Evolutionary conservation across 805 yeast species (phyloP), one percentile per base, ranked within the genome.

Genomic region (Monosporozyma yasuniensis): DNA sequence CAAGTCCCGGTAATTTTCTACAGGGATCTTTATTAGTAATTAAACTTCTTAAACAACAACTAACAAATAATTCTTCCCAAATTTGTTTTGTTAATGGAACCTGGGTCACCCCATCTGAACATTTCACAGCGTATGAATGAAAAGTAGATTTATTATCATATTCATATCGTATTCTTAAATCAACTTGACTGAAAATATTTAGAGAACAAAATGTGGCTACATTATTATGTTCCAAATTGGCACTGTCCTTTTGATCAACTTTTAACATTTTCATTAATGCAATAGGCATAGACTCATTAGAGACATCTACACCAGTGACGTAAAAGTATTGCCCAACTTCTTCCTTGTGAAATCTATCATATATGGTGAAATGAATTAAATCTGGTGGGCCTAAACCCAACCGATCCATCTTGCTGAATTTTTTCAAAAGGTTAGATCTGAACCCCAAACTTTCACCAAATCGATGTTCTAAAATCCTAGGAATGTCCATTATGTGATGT

Each of bases 331-430:
- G 72, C 1, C 83, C 79, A 12, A 70, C 66, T 51, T 79, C 83
- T 49, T 74, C 72, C 12, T 53, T 37, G 5, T 65, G 68, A 18
- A 70, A 63, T 44, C 72, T 67, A 44, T 76, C 74, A 50, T 69
- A 69, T 30, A 66, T 61, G n/a, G 76, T 66, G n/a, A 72, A 55
- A 56, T 75, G 59, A 46, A 59, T 79, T 50, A 85, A 68, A 65
- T 86, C 95, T 3, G 89, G 84, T 2, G 89, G 87, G 0, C 95
- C 95, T 21, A 83, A 60, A n/a, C 81, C 81, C 48, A 59, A 28
- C 21, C 50, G 53, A 23, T 55, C 62, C 21, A 48, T 34, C 3
- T 30, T 46, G 2, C 47, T 50, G 43, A 63, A 37, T 9, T 55
- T 59, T 21, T 52, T 50, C 32, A 65, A 45, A 18, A 58, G 42